A percentile compares a stretch with the other conserved stretches of the same genome.
Evolutionary conservation across 345 rosid species (phyloP).

Genomic region (Syzygium aqueum): DNA sequence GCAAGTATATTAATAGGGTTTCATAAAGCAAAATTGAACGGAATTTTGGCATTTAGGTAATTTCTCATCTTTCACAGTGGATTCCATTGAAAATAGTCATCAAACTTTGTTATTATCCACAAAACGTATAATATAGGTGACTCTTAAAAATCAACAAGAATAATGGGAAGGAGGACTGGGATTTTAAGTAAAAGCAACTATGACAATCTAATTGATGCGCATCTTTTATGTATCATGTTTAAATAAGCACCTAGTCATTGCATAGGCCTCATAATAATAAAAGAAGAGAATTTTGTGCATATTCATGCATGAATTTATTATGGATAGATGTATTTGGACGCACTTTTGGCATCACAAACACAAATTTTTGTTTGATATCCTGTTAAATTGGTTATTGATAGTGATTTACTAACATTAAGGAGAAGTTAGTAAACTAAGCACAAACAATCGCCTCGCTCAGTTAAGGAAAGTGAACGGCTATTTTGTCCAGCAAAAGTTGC

Average conservation of each 20-base stretch:
- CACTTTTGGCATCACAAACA: no score
- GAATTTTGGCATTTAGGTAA: not conserved
- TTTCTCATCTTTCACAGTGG: no score
- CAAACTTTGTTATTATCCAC: not conserved
- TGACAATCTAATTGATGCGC: fast-evolving
- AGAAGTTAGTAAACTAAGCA: no score
- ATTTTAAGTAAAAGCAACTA: not conserved
- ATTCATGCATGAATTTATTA: no score
- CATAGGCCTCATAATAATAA: not conserved
- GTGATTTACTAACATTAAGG: no score
- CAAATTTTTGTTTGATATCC: no score
- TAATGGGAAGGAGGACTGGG: fast-evolving
- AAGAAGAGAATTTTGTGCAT: not conserved
- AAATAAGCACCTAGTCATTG: not conserved
- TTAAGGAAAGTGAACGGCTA: no score
- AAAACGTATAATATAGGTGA: not conserved
- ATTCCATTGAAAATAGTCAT: not conserved
- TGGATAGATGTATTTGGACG: fast-evolving
- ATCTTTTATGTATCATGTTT: fast-evolving
- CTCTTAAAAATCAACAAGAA: not conserved
- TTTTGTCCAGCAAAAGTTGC: no score
- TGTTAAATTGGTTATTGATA: not conserved
- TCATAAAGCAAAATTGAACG: not conserved
- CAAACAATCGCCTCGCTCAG: no score
- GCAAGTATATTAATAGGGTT: not conserved